Base-by-base conservation (phyloP, 805 yeast genomes). In the Candida gorgasii region DNA sequence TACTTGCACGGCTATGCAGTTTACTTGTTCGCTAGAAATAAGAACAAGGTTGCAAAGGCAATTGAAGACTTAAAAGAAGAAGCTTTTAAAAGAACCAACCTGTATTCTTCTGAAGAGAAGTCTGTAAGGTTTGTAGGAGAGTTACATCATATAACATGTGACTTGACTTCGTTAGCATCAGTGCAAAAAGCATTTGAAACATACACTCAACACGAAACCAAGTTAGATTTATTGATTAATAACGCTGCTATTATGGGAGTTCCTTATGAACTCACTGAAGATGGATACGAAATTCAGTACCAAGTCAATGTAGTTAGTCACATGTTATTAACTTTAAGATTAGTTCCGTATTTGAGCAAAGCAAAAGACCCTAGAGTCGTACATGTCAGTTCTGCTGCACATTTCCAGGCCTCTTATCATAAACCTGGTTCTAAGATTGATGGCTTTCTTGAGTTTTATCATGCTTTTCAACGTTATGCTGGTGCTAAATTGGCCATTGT, bases 141-240 rank as follows among this genome's bases (percentile, higher is more conserved):
- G 37, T 58, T 85, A 16, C 63, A 68, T 40, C 76, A 65, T 46
- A 48, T 84, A 8, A 76, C 79, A 40, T 53, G 80, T 42, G 90
- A 86, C 58, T 63, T 86, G 42, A 52, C 77, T 17, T 76, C 55
- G 45, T 48, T 65, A 15, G 38, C 42, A 8, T 51, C 62, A 1
- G 59, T 64, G 12, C 56, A 44, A 11, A 42, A 39, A 6, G 67
- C 65, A 1, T 70, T 62, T 6, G 47, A 51, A 2, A 51, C 46
- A 7, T 62, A 67, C 36, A 22, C 36, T 9, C 27, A 40, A n/a
- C 45, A 48, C 8, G 75, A 68, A 46, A 36, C 48, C 1, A 49
- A 52, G 18, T 48, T 69, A 22, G 62, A 69, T 39, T 39, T 67
- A 18, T 59, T 69, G 39, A 58, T 69, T 38, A 63, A 63, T 45